Evolutionary conservation across 2,329 filamentous ascomycete species (phyloP).

Genomic region (Phyllosticta citrichinensis): DNA sequence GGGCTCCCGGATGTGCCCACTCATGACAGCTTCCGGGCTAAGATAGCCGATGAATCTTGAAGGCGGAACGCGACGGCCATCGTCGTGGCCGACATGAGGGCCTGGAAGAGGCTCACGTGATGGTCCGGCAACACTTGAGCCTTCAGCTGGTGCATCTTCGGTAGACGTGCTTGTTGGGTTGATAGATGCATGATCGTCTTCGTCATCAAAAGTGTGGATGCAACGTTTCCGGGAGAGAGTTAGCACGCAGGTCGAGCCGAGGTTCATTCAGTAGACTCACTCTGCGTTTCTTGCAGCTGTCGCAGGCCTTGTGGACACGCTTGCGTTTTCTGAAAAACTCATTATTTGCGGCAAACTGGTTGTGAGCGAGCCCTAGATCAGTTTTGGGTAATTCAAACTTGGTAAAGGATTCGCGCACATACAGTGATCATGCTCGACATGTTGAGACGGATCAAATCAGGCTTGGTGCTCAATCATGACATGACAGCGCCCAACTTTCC

Average conservation of each 20-base stretch:
- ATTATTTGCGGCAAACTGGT: slow-evolving; percentile 32
- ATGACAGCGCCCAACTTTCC: background rate
- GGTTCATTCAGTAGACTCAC: slow-evolving; percentile 13
- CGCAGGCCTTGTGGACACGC: slow-evolving; percentile 33
- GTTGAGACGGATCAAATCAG: background rate
- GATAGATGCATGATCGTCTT: slow-evolving; percentile 14
- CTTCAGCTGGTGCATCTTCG: background rate
- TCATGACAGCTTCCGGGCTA: slow-evolving; percentile 37
- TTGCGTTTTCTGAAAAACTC: slow-evolving; percentile 36
- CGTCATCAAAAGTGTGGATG: slow-evolving; percentile 31
- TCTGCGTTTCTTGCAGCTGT: slow-evolving; percentile 35
- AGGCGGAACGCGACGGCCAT: slow-evolving; percentile 16
- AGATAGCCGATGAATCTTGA: slow-evolving; percentile 37
- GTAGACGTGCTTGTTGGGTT: background rate
- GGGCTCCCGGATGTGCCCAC: slow-evolving; percentile 26
- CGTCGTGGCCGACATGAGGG: background rate
- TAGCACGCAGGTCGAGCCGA: background rate
- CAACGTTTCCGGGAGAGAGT: slow-evolving; percentile 28
- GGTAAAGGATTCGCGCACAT: background rate
- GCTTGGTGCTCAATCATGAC: background rate
- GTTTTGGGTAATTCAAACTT: background rate
- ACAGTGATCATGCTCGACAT: slow-evolving; percentile 33
- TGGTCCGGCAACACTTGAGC: background rate
- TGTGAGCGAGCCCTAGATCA: background rate
- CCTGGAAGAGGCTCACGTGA: background rate